A percentile compares a stretch with the other conserved stretches of the same genome.
Evolutionary conservation across 257 asterid genomes (phyloP).

Genomic region (Handroanthus guayacan): DNA sequence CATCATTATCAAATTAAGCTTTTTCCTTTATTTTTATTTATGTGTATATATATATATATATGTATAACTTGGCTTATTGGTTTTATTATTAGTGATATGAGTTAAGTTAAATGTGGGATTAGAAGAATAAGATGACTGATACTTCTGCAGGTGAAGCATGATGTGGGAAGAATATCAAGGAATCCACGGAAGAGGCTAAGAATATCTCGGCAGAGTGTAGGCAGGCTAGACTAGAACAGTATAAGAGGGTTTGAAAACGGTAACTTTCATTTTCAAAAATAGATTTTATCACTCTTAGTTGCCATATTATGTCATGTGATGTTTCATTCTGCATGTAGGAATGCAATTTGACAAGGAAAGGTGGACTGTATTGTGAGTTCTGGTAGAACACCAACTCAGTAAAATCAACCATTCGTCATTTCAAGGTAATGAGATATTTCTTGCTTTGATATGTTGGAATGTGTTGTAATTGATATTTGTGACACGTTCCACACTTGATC

Average conservation of each 20-base stretch:
- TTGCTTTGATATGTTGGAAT: slow-evolving; percentile 2
- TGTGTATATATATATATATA: no score
- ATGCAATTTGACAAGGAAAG: slow-evolving; percentile 61
- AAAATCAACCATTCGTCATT: slow-evolving; percentile 69
- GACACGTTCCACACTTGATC: no score
- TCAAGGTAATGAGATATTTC: slow-evolving; percentile 55
- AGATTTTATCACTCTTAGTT: neutral
- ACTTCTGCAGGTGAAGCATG: slow-evolving; percentile 71
- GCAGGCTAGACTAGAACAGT: slow-evolving; percentile 67
- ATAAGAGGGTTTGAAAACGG: slow-evolving; percentile 61
- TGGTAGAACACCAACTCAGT: slow-evolving; percentile 69
- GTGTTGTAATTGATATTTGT: no score
- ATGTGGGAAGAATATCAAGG: slow-evolving; percentile 73
- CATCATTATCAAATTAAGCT: slow-evolving; percentile 1
- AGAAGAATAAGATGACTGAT: slow-evolving; percentile 62
- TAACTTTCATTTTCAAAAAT: slow-evolving; percentile 26
- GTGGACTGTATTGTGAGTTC: slow-evolving; percentile 60
- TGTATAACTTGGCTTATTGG: no score
- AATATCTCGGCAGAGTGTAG: slow-evolving; percentile 60
- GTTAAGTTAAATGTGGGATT: slow-evolving; percentile 43
- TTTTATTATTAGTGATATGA: slow-evolving; percentile 25
- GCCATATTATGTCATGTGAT: neutral
- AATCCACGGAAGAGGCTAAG: slow-evolving; percentile 72
- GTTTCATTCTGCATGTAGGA: slow-evolving; percentile 42
- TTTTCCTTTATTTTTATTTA: slow-evolving; percentile 3